A percentile compares a stretch with the other conserved stretches of the same genome.
Evolutionary conservation across 768 basidiomycete genomes (phyloP).

Genomic region (Boletus coccyginus): DNA sequence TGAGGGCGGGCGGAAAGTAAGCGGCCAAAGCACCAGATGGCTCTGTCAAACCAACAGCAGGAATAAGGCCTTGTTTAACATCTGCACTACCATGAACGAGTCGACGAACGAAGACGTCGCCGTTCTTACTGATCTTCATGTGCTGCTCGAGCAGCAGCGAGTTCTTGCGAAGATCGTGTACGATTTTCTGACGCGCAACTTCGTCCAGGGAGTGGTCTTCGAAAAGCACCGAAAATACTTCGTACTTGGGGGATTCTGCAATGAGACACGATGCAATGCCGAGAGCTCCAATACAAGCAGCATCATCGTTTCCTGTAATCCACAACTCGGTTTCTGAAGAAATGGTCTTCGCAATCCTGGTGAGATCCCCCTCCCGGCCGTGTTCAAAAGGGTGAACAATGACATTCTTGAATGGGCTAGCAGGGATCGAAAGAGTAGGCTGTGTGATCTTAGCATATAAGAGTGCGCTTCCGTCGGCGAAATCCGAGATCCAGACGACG

Average conservation of each 20-base stretch:
- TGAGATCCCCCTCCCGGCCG: slow-evolving; percentile 24
- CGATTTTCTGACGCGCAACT: slow-evolving; percentile 19
- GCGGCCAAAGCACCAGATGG: slow-evolving; percentile 15
- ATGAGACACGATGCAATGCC: slow-evolving; percentile 30
- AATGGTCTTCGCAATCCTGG: slow-evolving; percentile 25
- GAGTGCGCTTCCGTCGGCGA: slow-evolving; percentile 10
- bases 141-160: slow-evolving; percentile 28
- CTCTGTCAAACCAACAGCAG: slow-evolving; percentile 12
- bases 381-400: slow-evolving; percentile 26
- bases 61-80: slow-evolving; percentile 13
- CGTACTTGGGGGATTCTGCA: slow-evolving; percentile 30
- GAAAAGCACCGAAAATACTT: slow-evolving; percentile 27
- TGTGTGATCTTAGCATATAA: slow-evolving; percentile 14
- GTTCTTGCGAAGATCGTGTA: slow-evolving; percentile 27
- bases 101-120: slow-evolving; percentile 28
- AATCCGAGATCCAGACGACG: slow-evolving; percentile 11
- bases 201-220: slow-evolving; percentile 28
- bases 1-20: slow-evolving; percentile 18
- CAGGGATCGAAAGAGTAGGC: slow-evolving; percentile 12
- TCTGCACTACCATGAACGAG: slow-evolving; percentile 26
- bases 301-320: slow-evolving; percentile 30
- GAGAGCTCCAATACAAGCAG: slow-evolving; percentile 30
- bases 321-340: slow-evolving; percentile 27
- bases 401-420: slow-evolving; percentile 24
- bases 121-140: slow-evolving; percentile 26